A percentile compares a stretch with the other conserved stretches of the same genome.
phyloP scores from a whole-genome alignment of 2,329 filamentous ascomycete genomes.

The Penicillium fuscoglaucum region DNA sequence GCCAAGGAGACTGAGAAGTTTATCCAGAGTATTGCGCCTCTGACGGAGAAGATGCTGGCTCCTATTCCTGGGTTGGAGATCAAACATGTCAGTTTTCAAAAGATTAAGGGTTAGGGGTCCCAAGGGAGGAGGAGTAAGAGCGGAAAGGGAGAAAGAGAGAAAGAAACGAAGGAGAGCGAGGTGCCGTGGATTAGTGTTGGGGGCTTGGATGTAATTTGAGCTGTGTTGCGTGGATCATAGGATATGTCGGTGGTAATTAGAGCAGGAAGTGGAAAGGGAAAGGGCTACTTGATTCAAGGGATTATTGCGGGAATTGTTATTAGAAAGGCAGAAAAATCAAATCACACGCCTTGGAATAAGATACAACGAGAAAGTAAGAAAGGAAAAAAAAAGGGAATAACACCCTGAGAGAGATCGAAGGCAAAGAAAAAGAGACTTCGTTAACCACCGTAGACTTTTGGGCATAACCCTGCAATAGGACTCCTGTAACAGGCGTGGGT shows the following conservation, averaged over 20 bases:
- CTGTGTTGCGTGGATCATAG: slow-evolving; percentile 3
- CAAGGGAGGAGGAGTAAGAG: neutral
- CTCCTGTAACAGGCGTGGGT: neutral
- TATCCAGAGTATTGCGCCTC: slow-evolving; percentile 39
- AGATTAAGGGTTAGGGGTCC: slow-evolving; percentile 19
- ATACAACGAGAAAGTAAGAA: slow-evolving; percentile 33
- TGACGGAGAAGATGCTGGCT: slow-evolving; percentile 44
- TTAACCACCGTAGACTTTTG: slow-evolving; percentile 31
- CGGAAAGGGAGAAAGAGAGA: neutral
- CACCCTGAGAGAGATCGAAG: slow-evolving; percentile 15
- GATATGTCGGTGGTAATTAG: slow-evolving; percentile 8
- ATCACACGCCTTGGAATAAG: slow-evolving; percentile 35
- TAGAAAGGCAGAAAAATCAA: slow-evolving; percentile 17
- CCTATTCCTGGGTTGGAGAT: slow-evolving; percentile 45
- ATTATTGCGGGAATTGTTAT: slow-evolving; percentile 27
- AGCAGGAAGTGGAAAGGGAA: slow-evolving; percentile 2
- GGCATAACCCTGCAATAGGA: slow-evolving; percentile 12
- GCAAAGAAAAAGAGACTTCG: slow-evolving; percentile 21
- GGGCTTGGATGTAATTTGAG: neutral
- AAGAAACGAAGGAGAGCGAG: neutral
- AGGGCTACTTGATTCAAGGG: slow-evolving; percentile 21
- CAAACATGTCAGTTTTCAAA: slow-evolving; percentile 47
- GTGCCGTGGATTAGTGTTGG: slow-evolving; percentile 1
- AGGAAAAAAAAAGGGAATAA: slow-evolving; percentile 12
- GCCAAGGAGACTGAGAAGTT: slow-evolving; percentile 51